Percentiles rank a stretch among this genome's conserved stretches.
phyloP scores from a whole-genome alignment of 2,329 filamentous ascomycete genomes.

The Shiraia sp. region DNA sequence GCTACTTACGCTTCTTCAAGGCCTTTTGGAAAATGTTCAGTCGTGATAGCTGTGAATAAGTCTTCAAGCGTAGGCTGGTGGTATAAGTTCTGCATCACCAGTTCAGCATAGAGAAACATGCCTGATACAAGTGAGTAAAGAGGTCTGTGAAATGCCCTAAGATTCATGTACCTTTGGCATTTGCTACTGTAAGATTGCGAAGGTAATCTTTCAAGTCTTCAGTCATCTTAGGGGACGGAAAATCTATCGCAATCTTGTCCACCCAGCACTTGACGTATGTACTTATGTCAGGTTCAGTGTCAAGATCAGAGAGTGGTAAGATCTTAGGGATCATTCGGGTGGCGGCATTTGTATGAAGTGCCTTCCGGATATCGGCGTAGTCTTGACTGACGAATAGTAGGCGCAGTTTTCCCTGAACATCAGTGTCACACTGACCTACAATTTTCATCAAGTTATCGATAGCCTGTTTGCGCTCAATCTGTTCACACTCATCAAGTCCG shows the following conservation, averaged over 20 bases:
- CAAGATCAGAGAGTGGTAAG: slow-evolving; percentile 13
- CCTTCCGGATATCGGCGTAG: slow-evolving; percentile 21
- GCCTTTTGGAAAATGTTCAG: slow-evolving; percentile 18
- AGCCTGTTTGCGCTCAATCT: slow-evolving; percentile 21
- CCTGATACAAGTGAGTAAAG: slow-evolving; percentile 14
- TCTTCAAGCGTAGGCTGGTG: slow-evolving; percentile 15
- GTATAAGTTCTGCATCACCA: slow-evolving; percentile 26
- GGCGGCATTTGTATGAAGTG: slow-evolving; percentile 6
- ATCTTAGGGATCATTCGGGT: slow-evolving; percentile 13
- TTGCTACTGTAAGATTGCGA: slow-evolving; percentile 17
- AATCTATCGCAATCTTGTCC: slow-evolving; percentile 14
- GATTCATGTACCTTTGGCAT: slow-evolving; percentile 23
- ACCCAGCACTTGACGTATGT: slow-evolving; percentile 19
- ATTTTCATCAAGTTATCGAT: slow-evolving; percentile 17
- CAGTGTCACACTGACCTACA: slow-evolving; percentile 13
- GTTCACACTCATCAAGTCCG: slow-evolving; percentile 26
- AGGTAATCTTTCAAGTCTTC: slow-evolving; percentile 26
- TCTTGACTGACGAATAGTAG: slow-evolving; percentile 33
- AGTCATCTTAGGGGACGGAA: slow-evolving; percentile 7
- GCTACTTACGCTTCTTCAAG: slow-evolving; percentile 27
- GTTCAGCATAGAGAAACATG: slow-evolving; percentile 34
- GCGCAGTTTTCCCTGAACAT: slow-evolving; percentile 23
- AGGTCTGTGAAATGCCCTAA: background rate
- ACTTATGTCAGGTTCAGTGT: slow-evolving; percentile 25
- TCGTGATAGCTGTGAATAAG: slow-evolving; percentile 16